Evolutionary conservation across 169 alveolate genomes (phyloP).

Genomic region (Plasmodium knowlesi): DNA sequence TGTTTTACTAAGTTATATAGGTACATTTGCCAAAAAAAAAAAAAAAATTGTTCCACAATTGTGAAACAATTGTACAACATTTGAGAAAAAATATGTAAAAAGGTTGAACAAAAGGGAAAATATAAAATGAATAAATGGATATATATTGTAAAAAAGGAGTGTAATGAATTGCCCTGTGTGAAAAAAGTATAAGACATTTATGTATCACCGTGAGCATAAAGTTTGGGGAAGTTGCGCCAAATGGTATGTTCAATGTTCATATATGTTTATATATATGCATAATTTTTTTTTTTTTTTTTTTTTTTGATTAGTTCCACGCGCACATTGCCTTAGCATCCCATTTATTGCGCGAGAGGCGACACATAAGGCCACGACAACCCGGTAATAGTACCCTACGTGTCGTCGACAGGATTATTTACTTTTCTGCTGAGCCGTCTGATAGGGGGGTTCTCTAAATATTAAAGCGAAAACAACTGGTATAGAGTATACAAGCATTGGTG

Average conservation of each 20-base stretch:
- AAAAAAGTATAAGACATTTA: not conserved
- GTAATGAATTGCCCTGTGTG: not conserved
- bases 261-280: slow-evolving; percentile 6
- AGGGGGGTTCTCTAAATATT: not conserved
- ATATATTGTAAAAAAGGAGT: not conserved
- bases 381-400: not conserved
- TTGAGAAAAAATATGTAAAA: not conserved
- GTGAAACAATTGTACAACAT: not conserved
- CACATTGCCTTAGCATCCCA: not conserved
- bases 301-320: not conserved
- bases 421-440: not conserved
- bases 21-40: not conserved
- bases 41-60: no score
- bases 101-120: not conserved
- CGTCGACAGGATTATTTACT: not conserved
- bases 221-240: not conserved
- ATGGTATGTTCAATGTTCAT: not conserved
- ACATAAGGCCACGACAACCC: not conserved
- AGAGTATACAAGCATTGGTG: not conserved
- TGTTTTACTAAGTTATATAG: not conserved
- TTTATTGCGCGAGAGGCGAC: not conserved
- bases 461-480: not conserved
- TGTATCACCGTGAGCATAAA: not conserved
- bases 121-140: not conserved
- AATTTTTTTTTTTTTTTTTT: not conserved